Base-by-base conservation (phyloP, 2,329 filamentous ascomycete species). In the Malbranchea cinnamomea region DNA sequence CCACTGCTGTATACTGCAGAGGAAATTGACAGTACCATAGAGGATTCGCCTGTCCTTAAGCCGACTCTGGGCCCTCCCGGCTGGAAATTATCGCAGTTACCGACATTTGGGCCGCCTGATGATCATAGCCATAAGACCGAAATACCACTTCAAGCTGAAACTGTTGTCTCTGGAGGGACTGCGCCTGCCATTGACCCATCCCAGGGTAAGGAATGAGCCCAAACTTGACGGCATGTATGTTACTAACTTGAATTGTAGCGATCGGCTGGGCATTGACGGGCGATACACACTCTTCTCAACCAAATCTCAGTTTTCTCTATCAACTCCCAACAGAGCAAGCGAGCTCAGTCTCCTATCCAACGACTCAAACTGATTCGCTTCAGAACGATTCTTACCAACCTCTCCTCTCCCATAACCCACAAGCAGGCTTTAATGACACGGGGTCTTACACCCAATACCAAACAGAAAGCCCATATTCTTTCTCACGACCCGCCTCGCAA, bases 191-290 rank as follows among this genome's bases (percentile, higher is more conserved):
- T 30, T 27, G 26, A 31, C 23, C 19, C 28, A 9, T 26, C 28
- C 8, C 27, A 26, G 13, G 28, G 28, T 26, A 23, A 17, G 31
- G 7, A 7, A 22, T 33, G 61, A 1, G 47, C 60, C 0, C 68
- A 67, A 0, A 68, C 68, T 1, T 41, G 13, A 9, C 10, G 6
- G 15, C n/a, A 18, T 29, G 28, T 36, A 42, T 36, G 36, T 34
- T 34, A 15, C 65, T 62, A 29, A 56, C 59, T 22, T 57, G 60
- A 6, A 62, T 60, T 10, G 32, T 37, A 67, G 68, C 71, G 1
- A 81, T 91, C 35, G 83, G 81, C 1, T 91, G 80, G 78, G 84
- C 81, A 5, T 57, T 92, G n/a, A 83, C 83, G 0, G 83, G 83
- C 9, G 87, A 78, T 2, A 84, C 81, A 32, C 83, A 91, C 45